Evolutionary conservation across 768 basidiomycete species (phyloP).

Genomic region (Hemileccinum rubropunctum): DNA sequence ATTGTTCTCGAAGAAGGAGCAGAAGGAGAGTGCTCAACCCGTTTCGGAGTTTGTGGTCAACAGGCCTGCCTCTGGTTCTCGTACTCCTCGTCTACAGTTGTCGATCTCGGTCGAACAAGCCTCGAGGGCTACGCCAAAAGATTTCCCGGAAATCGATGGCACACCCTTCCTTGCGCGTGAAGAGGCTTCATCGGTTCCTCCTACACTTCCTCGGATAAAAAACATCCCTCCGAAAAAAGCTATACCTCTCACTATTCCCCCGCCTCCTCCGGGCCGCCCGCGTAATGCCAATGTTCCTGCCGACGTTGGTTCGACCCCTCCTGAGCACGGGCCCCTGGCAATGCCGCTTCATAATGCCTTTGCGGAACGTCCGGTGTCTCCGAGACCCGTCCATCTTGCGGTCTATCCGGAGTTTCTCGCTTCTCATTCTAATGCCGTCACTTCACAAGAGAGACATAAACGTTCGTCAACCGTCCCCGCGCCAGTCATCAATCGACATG

Average conservation of each 20-base stretch:
- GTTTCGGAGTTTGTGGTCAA: conserved; percentile 20
- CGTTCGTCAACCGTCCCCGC: conserved; percentile 22
- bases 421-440: conserved; percentile 2
- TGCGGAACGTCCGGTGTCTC: conserved; percentile 16
- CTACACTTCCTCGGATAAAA: conserved; percentile 25
- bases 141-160: conserved; percentile 31
- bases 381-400: conserved; percentile 15
- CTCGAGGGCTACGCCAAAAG: conserved; percentile 22
- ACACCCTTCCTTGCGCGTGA: conserved; percentile 23
- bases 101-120: conserved; percentile 45
- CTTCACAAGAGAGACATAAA: conserved; percentile 17
- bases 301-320: conserved; percentile 30
- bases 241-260: conserved; percentile 35
- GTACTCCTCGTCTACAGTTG: conserved; percentile 33
- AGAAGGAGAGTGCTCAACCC: conserved; percentile 14
- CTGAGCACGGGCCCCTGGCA: conserved; percentile 28
- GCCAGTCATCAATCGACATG: conserved; percentile 15
- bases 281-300: conserved; percentile 37
- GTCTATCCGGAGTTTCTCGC: conserved; percentile 17
- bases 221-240: conserved; percentile 22
- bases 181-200: conserved; percentile 30
- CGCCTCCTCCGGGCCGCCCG: conserved; percentile 29
- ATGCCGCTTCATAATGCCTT: conserved; percentile 46
- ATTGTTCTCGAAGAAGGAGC: conserved; percentile 28
- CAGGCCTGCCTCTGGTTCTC: conserved; percentile 10